Conservation (phyloP, 139 green algal species). For the Diplosphaera chodatii region DNA sequence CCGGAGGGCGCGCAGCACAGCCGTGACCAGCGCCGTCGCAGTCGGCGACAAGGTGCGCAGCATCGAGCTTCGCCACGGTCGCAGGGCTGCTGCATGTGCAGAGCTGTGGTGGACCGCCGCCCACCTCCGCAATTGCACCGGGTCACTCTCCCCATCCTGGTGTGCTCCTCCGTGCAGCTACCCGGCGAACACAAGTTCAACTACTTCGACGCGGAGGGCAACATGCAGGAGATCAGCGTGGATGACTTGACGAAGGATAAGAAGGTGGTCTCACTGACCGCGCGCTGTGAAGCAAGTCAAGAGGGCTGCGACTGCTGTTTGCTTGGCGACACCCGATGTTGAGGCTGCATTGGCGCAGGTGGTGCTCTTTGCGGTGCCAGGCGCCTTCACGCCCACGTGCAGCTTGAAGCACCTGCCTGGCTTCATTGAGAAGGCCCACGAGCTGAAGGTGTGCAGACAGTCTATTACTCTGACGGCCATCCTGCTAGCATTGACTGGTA, state of each 20-base stretch:
- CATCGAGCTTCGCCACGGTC: no score
- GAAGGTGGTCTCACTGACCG: constrained; percentile 79
- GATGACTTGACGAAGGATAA: constrained; percentile 82
- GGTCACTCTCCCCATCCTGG: neutral
- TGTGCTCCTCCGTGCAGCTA: constrained; percentile 22
- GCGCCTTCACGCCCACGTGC: constrained; percentile 92
- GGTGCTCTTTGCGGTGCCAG: constrained; percentile 85
- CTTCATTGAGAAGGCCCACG: constrained; percentile 87
- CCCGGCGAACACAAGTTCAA: constrained; percentile 58
- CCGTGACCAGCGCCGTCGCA: constrained; percentile 23
- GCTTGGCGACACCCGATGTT: no score
- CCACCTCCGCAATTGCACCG: neutral
- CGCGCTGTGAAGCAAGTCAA: neutral
- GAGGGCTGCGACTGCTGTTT: no score
- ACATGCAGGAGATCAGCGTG: constrained; percentile 79
- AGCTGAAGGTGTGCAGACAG: constrained; percentile 58
- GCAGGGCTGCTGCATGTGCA: neutral
- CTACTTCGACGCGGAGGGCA: constrained; percentile 87
- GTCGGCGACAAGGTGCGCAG: constrained; percentile 47
- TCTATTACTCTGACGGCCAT: no score
- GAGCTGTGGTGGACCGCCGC: neutral
- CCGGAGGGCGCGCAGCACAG: neutral
- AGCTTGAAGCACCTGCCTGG: constrained; percentile 84
- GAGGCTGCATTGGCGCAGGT: constrained; percentile 38
- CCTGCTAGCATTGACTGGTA: no score